Evolutionary conservation across 2,329 filamentous ascomycete genomes (phyloP).

Genomic region (Penicillium glabrum): DNA sequence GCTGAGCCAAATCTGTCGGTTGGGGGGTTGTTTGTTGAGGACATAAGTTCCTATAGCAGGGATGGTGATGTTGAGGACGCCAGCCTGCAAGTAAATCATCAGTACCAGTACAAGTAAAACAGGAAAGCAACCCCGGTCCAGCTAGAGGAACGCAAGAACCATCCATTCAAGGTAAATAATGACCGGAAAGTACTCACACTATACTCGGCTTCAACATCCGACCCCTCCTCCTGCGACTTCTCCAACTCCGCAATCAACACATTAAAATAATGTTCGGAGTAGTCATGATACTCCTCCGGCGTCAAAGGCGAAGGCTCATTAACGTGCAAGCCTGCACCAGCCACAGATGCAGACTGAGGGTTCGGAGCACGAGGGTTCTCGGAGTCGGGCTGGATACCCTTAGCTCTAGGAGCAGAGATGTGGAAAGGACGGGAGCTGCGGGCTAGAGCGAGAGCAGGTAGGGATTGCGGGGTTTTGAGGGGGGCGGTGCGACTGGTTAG

Average conservation of each 20-base stretch:
- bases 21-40: conserved; percentile 97
- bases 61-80: conserved; percentile 76
- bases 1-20: conserved; percentile 96
- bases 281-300: conserved; percentile 71
- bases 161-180: background rate
- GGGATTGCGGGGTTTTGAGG: background rate
- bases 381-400: conserved; percentile 62
- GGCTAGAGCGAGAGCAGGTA: background rate
- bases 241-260: conserved; percentile 63
- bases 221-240: conserved; percentile 68
- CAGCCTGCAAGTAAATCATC: conserved; percentile 58
- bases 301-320: conserved; percentile 64
- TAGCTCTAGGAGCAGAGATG: conserved; percentile 34
- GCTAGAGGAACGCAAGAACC: background rate
- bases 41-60: conserved; percentile 77
- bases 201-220: conserved; percentile 83
- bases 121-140: background rate
- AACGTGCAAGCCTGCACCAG: conserved; percentile 42
- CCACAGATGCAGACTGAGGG: conserved; percentile 40
- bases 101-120: background rate
- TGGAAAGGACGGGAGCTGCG: conserved; percentile 29
- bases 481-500: background rate
- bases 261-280: conserved; percentile 74
- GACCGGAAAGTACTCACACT: conserved; percentile 59
- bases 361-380: conserved; percentile 52